phyloP scores from a whole-genome alignment of 345 rosid species.

The Rhizophora apiculata region DNA sequence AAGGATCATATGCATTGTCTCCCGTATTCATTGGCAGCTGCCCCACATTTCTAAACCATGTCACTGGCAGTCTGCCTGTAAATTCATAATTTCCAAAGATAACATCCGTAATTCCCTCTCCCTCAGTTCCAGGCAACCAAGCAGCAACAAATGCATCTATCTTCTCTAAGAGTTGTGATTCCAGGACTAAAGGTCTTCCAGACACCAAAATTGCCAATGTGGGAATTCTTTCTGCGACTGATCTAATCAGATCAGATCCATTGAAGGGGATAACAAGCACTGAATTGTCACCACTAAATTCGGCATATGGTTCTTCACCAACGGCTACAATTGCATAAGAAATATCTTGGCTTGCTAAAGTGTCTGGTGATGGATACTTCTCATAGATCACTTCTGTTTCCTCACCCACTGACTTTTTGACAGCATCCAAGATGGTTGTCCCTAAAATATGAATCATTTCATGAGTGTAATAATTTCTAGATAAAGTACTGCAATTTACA shows the following conservation, averaged over 20 bases:
- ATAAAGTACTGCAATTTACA: neutral
- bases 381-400: constrained; percentile 64
- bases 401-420: constrained; percentile 54
- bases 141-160: constrained; percentile 72
- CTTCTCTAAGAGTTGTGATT: constrained; percentile 54
- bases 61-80: constrained; percentile 58
- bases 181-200: constrained; percentile 73
- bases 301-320: constrained; percentile 83
- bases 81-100: constrained; percentile 65
- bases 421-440: constrained; percentile 74
- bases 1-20: constrained; percentile 51
- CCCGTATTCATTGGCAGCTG: constrained; percentile 48
- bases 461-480: neutral
- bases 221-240: constrained; percentile 57
- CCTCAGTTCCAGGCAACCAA: constrained; percentile 90
- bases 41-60: constrained; percentile 60
- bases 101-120: constrained; percentile 61
- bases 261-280: constrained; percentile 61
- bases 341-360: constrained; percentile 43
- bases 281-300: constrained; percentile 51
- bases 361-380: constrained; percentile 49
- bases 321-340: constrained; percentile 69
- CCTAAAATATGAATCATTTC: constrained; percentile 35
- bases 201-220: constrained; percentile 58
- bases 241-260: constrained; percentile 46